Evolutionary conservation across 371 early-diverging fungal species (phyloP).

Genomic region (Dipsacomyces acuminosporus): DNA sequence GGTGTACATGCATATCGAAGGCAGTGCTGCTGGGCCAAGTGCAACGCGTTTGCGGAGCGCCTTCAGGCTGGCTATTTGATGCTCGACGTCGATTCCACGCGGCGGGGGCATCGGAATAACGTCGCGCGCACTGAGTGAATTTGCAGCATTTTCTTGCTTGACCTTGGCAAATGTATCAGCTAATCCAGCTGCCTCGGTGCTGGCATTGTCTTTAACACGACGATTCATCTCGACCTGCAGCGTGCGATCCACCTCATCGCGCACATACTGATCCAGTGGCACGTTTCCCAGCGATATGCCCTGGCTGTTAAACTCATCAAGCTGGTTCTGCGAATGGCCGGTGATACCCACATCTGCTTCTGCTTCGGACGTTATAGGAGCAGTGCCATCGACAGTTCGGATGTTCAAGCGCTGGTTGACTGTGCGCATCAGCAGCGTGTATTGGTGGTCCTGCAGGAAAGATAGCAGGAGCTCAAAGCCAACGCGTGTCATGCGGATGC

Average conservation of each 20-base stretch:
- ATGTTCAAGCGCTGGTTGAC: constrained; percentile 94
- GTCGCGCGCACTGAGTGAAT: constrained; percentile 26
- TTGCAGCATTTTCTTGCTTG: constrained; percentile 20
- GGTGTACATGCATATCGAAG: constrained; percentile 96
- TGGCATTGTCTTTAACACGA: constrained; percentile 12
- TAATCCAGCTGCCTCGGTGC: constrained; percentile 22
- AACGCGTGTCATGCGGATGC: constrained; percentile 80
- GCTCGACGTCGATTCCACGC: constrained; percentile 65
- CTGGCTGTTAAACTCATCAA: constrained; percentile 79
- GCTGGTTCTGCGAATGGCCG: constrained; percentile 68
- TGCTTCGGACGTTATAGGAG: constrained; percentile 39
- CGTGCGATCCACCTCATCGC: constrained; percentile 52
- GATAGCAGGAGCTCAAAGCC: constrained; percentile 90
- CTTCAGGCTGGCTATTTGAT: constrained; percentile 70
- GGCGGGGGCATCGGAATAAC: constrained; percentile 58
- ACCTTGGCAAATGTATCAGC: constrained; percentile 20
- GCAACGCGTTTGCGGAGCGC: constrained; percentile 80
- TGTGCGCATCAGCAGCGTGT: constrained; percentile 82
- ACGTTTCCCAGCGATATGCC: constrained; percentile 57
- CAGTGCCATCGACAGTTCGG: constrained; percentile 41
- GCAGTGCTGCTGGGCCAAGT: constrained; percentile 70
- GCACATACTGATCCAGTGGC: constrained; percentile 54
- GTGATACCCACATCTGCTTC: constrained; percentile 73
- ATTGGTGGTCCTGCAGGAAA: constrained; percentile 90
- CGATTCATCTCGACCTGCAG: constrained; percentile 48